Evolutionary conservation across 2,329 filamentous ascomycete genomes (phyloP), one percentile per base, ranked within the genome.

Genomic region (Aspergillus pseudonomiae): DNA sequence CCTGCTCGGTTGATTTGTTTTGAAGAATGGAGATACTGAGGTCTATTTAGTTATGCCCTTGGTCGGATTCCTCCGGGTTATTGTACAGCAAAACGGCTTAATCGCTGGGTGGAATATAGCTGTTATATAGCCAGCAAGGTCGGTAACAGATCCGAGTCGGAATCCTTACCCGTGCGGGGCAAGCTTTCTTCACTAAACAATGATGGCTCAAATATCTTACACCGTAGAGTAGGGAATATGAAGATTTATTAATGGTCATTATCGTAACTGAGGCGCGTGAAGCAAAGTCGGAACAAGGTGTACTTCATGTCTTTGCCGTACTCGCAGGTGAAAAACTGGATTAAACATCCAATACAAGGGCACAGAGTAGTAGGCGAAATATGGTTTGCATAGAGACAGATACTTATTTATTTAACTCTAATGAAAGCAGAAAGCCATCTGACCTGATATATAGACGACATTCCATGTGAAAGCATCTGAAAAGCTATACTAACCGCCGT

Each of bases 1-100:
- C 0, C 19, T 41, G 39, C 9, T 9, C 19, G 19, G 7, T n/a
- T n/a, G 6, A n/a, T 41, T 9, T 41, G 3, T 3, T 0, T 10
- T 41, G 7, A 0, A 3, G 3, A 9, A 9, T 4, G 16, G 16
- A 3, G 19, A n/a, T n/a, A 2, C 2, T n/a, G 7, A 4, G 39
- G 4, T 1, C 6, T 41, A 4, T 10, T 4, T n/a, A 3, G 1
- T 19, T n/a, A 0, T 3, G 7, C 3, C 3, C 39, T n/a, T 19
- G 7, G 19, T n/a, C 19, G 3, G 39, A 41, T 19, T 1, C 39
- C 3, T 41, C 19, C 19, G 16, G 16, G 36, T 7, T 19, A n/a
- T 9, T 7, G n/a, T 16, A n/a, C 2, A 41, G 39, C 19, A 16
- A 6, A n/a, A n/a, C 6, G 19, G 39, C 2, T 16, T 4, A 16